These are phyloP conservation scores for Pseudognaphalium luteoalbum DNA, from an alignment of 129 eudicot species.

Conservation along the genomic window DNA sequence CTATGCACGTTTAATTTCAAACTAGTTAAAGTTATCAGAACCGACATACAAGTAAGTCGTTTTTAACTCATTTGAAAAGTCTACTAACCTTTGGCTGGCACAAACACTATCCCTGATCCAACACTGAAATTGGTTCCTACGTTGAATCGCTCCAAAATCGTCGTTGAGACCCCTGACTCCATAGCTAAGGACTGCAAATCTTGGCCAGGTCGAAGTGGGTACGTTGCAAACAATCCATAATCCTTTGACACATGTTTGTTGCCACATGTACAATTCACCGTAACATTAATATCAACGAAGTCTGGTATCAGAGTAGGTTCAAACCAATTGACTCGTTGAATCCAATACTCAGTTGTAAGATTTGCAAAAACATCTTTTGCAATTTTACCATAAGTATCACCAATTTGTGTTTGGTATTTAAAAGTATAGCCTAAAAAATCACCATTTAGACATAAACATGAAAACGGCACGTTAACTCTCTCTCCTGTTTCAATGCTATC, in stretches of 20 bases:
- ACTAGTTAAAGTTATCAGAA: neutral
- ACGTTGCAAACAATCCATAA: conserved; percentile 66
- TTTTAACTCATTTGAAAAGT: conserved; percentile 4
- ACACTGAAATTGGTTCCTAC: conserved; percentile 41
- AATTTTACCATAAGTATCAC: conserved; percentile 56
- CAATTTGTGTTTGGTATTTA: conserved; percentile 38
- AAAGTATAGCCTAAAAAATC: conserved; percentile 74
- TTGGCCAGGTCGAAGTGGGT: conserved; percentile 56
- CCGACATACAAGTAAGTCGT: neutral
- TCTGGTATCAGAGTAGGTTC: conserved; percentile 50
- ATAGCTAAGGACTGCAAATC: conserved; percentile 38
- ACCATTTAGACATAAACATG: conserved; percentile 64
- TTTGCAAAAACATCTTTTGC: conserved; percentile 51
- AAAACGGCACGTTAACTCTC: conserved; percentile 60
- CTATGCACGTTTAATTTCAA: neutral
- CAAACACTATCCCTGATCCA: conserved; percentile 50
- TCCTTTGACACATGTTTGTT: conserved; percentile 49
- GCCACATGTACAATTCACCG: conserved; percentile 82
- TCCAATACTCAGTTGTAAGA: conserved; percentile 54
- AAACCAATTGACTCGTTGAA: conserved; percentile 51
- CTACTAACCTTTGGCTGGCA: conserved; percentile 67
- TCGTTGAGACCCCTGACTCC: conserved; percentile 34
- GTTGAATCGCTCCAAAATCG: conserved; percentile 51
- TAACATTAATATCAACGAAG: conserved; percentile 48
- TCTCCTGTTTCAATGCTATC: conserved; percentile 47